phyloP scores from a whole-genome alignment of 2,329 filamentous ascomycete genomes.

The Alternaria gaisen region DNA sequence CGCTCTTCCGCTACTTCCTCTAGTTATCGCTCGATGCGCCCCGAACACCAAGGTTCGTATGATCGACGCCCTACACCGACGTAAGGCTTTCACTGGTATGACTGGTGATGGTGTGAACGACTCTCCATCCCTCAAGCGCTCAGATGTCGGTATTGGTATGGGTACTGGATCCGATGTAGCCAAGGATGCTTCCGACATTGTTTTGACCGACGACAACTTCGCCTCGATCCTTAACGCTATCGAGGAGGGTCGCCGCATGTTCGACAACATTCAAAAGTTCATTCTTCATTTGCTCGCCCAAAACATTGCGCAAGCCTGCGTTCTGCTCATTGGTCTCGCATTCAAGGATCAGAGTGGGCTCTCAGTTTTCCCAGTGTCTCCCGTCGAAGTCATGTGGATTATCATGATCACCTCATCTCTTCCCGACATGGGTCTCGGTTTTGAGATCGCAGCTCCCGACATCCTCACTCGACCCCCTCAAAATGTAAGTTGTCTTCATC shows the following conservation, averaged over 20 bases:
- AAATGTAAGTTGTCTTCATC: slow-evolving; percentile 13
- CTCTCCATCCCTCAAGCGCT: slow-evolving; percentile 56
- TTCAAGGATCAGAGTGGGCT: slow-evolving; percentile 45
- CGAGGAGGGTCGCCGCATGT: slow-evolving; percentile 56
- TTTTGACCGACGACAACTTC: slow-evolving; percentile 57
- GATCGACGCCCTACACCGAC: slow-evolving; percentile 54
- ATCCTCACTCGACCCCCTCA: slow-evolving; percentile 33
- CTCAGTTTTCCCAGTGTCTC: slow-evolving; percentile 50
- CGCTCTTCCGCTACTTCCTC: slow-evolving; percentile 49
- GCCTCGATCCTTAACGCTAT: slow-evolving; percentile 57
- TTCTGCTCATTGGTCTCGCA: slow-evolving; percentile 46
- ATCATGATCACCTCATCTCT: slow-evolving; percentile 51
- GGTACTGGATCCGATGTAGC: slow-evolving; percentile 57
- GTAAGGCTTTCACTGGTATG: slow-evolving; percentile 54
- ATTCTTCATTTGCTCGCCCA: slow-evolving; percentile 45
- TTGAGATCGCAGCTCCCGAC: slow-evolving; percentile 47
- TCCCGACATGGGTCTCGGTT: slow-evolving; percentile 48
- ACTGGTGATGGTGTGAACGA: slow-evolving; percentile 58
- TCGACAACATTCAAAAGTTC: slow-evolving; percentile 58
- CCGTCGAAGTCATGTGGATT: slow-evolving; percentile 51
- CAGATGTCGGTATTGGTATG: slow-evolving; percentile 59
- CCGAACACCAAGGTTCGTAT: slow-evolving; percentile 58
- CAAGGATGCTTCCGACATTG: slow-evolving; percentile 57
- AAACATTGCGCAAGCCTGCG: slow-evolving; percentile 48
- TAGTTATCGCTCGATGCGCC: slow-evolving; percentile 56